Base-by-base conservation (phyloP, 306 rosid species). In the Begonia masoniana region DNA sequence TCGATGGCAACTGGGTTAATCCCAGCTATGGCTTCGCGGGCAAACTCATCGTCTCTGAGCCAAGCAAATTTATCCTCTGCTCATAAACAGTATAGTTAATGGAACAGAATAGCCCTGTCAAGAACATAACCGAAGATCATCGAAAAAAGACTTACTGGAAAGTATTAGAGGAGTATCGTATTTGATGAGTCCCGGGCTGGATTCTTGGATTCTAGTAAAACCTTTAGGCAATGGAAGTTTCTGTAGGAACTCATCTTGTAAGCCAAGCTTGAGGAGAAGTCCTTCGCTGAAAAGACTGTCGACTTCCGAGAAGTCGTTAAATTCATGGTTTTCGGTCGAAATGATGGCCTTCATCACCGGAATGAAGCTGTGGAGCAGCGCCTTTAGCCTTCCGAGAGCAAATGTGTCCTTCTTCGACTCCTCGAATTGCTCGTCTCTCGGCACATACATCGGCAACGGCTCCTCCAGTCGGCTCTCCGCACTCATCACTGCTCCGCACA, bases 41-140 rank as follows among this genome's bases (percentile, higher is more conserved):
- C 99, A 61, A 91, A 91, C 79, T 91, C 99, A 53, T 91, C 99
- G 48, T 91, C 99, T 74, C 99, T 59, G 61, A 85, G 49, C 99
- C 99, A 91, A 0, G 86, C 83, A 51, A 81, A 81, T 75, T 71
- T 91, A 73, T 91, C 99, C 92, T 86, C 97, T 89, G 72, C 74
- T 74, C 15, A 61, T 13, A n/a, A 42, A 12, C 16, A 4, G 19
- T 3, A 13, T 15, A 21, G 36, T 59, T 48, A 15, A 36, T 59
- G 13, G 19, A 3, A 5, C 4, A 0, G 21, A 56, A 35, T 7
- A 23, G 23, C 43, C 35, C 23, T 45, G 15, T 17, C 41, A 23
- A 10, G 8, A 3, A 59, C 4, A 15, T 50, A 55, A 4, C 24
- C 13, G 31, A n/a, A n/a, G n/a, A n/a, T 1, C 31, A 12, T 10